Conservation (phyloP, 2,329 filamentous ascomycete species). For the Ophiosphaerella narmari region DNA sequence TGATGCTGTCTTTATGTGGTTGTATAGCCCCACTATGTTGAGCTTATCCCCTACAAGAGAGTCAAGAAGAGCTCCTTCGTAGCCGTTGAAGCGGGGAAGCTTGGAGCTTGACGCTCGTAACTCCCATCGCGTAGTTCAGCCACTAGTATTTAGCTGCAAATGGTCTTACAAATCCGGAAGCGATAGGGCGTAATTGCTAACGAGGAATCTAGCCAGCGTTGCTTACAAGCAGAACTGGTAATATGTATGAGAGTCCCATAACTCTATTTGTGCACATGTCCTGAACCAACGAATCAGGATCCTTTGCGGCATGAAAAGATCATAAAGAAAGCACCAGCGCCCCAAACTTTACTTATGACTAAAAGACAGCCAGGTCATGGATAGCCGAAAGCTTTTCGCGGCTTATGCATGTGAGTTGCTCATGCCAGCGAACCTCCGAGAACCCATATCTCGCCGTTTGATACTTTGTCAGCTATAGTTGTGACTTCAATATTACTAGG, state of each 20-base stretch:
- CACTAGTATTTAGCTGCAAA: too few species aligned
- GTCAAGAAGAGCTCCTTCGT: too few species aligned
- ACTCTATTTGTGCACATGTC: background rate
- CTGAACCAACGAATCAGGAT: background rate
- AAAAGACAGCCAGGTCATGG: background rate
- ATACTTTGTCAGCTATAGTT: slow-evolving; percentile 72
- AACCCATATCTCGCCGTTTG: slow-evolving; percentile 90
- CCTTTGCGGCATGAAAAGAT: too few species aligned
- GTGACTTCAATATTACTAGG: slow-evolving; percentile 80
- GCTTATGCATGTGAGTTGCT: background rate
- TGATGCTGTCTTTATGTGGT: background rate
- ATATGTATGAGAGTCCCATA: background rate
- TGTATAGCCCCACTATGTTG: background rate
- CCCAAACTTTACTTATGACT: background rate
- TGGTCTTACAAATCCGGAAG: too few species aligned
- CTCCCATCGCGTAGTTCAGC: too few species aligned
- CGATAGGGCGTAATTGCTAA: too few species aligned
- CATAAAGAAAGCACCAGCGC: background rate
- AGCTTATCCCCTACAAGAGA: background rate
- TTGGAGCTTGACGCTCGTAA: background rate
- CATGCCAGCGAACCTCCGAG: slow-evolving; percentile 62
- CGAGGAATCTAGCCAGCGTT: background rate
- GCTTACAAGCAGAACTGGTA: background rate
- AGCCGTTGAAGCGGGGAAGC: background rate
- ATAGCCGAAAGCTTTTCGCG: slow-evolving; percentile 1